A percentile compares a stretch with the other conserved stretches of the same genome.
phyloP scores from a whole-genome alignment of 495 filamentous ascomycete species.

The Daldinia grandis region DNA sequence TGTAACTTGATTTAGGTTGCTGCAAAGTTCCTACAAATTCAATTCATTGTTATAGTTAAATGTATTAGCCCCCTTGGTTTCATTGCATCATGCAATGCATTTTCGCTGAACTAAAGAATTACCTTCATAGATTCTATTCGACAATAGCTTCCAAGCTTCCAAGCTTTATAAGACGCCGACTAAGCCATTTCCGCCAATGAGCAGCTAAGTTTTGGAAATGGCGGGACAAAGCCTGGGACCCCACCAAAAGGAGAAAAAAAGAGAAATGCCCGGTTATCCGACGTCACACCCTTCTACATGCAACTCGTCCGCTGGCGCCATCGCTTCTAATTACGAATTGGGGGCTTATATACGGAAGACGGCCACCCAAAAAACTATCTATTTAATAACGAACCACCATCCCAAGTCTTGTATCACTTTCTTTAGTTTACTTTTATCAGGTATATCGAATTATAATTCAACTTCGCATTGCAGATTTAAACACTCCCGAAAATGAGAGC shows the following conservation, averaged over 20 bases:
- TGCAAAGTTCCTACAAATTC: too few relatives aligned
- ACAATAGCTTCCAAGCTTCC: neutral
- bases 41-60: neutral
- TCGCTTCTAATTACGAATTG: slow-evolving; percentile 13
- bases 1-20: too few relatives aligned
- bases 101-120: neutral
- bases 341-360: neutral
- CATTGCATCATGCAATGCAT: neutral
- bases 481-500: slow-evolving; percentile 68
- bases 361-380: slow-evolving; percentile 17
- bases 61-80: neutral
- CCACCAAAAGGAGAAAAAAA: slow-evolving; percentile 18
- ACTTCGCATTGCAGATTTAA: neutral
- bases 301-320: slow-evolving; percentile 24
- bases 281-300: slow-evolving; percentile 28
- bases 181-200: slow-evolving; percentile 1
- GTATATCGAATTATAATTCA: neutral
- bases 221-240: slow-evolving; percentile 10
- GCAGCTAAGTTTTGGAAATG: slow-evolving; percentile 2
- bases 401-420: neutral
- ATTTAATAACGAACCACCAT: slow-evolving; percentile 28
- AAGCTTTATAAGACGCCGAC: neutral
- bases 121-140: neutral
- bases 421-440: neutral
- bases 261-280: slow-evolving; percentile 4